A percentile compares a stretch with the other conserved stretches of the same genome.
These are phyloP conservation scores for Amanita rubescens DNA, from an alignment of 768 basidiomycete species.

Conservation along the genomic window DNA sequence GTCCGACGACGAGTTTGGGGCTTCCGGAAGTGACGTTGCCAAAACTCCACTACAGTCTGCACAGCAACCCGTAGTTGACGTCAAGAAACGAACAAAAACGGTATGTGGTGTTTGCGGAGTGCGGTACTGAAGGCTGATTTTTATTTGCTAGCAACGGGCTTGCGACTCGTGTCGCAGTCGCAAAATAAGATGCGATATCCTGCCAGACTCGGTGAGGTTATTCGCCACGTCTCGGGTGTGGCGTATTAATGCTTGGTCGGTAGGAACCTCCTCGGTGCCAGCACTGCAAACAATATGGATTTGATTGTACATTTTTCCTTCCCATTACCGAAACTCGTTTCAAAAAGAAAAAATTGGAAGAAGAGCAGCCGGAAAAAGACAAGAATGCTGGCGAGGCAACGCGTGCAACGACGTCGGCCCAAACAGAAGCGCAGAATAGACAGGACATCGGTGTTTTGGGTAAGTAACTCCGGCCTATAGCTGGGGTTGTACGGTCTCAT, in stretches of 20 bases:
- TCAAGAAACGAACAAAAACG: constrained; percentile 88
- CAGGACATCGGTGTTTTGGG: constrained; percentile 61
- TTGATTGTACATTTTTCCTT: constrained; percentile 95
- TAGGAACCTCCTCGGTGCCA: constrained; percentile 76
- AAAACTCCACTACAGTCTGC: constrained; percentile 25
- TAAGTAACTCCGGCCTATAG: constrained; percentile 23
- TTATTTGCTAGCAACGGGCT: constrained; percentile 48
- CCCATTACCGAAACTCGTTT: constrained; percentile 98
- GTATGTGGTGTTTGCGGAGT: constrained; percentile 30
- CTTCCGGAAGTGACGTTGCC: constrained; percentile 39
- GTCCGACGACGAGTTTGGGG: constrained; percentile 54
- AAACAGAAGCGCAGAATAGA: constrained; percentile 36
- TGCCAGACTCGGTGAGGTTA: constrained; percentile 48
- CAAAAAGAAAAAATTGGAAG: constrained; percentile 89
- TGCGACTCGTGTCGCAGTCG: constrained; percentile 88
- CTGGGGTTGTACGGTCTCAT: constrained; percentile 20
- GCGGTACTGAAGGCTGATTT: constrained; percentile 5
- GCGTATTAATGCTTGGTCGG: constrained; percentile 1
- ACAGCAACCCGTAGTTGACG: constrained; percentile 37
- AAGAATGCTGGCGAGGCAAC: constrained; percentile 18
- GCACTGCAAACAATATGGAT: constrained; percentile 90
- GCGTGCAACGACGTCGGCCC: constrained; percentile 32
- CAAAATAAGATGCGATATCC: constrained; percentile 92
- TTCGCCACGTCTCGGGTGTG: background rate
- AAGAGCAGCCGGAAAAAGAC: constrained; percentile 44